Percentiles rank a stretch among this genome's conserved stretches.
Evolutionary conservation across 73 alveolate genomes (phyloP).

Genomic region (Breviolum minutum): DNA sequence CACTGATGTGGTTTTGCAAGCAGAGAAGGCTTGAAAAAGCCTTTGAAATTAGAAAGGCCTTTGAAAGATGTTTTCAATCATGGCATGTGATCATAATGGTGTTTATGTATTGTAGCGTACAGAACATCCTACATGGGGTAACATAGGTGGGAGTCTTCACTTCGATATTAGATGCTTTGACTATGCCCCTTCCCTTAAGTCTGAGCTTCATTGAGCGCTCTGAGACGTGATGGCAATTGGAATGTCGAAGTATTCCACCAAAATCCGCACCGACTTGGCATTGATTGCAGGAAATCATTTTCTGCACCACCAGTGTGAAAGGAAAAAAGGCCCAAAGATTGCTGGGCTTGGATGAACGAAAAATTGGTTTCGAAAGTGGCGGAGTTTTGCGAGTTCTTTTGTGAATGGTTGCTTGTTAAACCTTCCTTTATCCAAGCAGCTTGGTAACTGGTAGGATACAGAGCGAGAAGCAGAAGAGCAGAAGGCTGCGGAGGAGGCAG

Average conservation of each 20-base stretch:
- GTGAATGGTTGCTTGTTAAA: neutral
- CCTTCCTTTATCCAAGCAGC: neutral
- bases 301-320: slow-evolving; percentile 84
- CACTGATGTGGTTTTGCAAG: no score
- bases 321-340: slow-evolving; percentile 37
- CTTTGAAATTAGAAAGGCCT: no score
- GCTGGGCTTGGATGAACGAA: neutral
- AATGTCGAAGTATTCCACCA: neutral
- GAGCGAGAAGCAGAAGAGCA: slow-evolving; percentile 68
- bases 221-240: neutral
- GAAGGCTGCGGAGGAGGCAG: slow-evolving; percentile 68
- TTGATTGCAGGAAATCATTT: slow-evolving; percentile 36
- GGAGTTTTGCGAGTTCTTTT: neutral
- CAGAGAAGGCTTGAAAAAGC: no score
- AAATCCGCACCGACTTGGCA: neutral
- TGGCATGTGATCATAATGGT: no score
- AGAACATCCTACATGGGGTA: neutral
- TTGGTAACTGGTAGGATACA: neutral
- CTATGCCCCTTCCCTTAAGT: neutral
- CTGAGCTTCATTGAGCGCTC: neutral
- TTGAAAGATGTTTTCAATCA: no score
- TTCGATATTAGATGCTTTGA: neutral
- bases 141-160: neutral
- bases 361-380: neutral
- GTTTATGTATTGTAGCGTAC: no score